Evolutionary conservation across 345 rosid species (phyloP).

Genomic region (Kandelia obovata): DNA sequence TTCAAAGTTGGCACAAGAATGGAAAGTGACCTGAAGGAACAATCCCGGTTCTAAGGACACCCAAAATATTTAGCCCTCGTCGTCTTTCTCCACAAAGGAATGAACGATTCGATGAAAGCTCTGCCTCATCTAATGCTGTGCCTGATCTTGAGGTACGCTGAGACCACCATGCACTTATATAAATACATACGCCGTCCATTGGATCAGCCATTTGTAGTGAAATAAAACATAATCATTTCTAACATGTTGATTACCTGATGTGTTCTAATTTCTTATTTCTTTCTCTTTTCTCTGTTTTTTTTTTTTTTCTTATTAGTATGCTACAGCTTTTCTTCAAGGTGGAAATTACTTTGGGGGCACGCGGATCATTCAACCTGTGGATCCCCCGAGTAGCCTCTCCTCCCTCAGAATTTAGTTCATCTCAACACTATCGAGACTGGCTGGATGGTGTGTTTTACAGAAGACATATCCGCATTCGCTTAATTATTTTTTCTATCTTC

Average conservation of each 20-base stretch:
- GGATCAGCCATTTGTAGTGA: too few relatives aligned
- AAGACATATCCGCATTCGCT: not conserved
- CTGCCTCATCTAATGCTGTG: too few relatives aligned
- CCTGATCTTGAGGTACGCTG: slow-evolving; percentile 17
- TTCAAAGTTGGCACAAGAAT: slow-evolving; percentile 20
- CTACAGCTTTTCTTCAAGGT: not conserved
- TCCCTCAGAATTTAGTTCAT: not conserved
- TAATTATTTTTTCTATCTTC: not conserved
- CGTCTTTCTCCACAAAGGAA: not conserved
- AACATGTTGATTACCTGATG: too few relatives aligned
- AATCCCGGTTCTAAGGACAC: slow-evolving; percentile 24
- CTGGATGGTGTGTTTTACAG: not conserved
- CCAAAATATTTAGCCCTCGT: not conserved
- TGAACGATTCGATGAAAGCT: not conserved
- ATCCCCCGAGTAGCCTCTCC: not conserved
- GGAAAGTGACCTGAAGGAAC: slow-evolving; percentile 37
- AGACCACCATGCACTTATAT: not conserved
- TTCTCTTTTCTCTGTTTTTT: too few relatives aligned
- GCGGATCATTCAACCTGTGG: not conserved
- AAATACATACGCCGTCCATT: not conserved
- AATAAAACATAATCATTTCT: too few relatives aligned
- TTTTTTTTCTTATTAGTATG: not conserved
- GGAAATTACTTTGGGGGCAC: not conserved
- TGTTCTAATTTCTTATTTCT: too few relatives aligned
- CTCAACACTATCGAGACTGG: not conserved